phyloP scores from a whole-genome alignment of 2,329 filamentous ascomycete genomes.

The Aspergillus oerlinghausenensis region DNA sequence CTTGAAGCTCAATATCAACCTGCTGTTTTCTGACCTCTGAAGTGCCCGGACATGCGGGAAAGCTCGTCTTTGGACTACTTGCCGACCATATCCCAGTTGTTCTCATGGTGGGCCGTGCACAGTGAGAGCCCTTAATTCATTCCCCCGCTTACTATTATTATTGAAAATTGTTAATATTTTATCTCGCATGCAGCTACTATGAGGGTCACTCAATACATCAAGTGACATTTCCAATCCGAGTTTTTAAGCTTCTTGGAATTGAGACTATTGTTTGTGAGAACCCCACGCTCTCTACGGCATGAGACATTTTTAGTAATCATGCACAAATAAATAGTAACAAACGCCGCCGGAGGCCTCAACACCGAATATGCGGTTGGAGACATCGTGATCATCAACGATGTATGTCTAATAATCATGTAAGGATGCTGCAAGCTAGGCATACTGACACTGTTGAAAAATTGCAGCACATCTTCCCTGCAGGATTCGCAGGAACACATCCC shows the following conservation, averaged over 20 bases:
- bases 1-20: not conserved
- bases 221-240: conserved; percentile 60
- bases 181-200: conserved; percentile 51
- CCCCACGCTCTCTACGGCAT: not conserved
- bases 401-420: conserved; percentile 27
- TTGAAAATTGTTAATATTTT: conserved; percentile 1
- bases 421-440: not conserved
- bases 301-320: not conserved
- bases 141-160: not conserved
- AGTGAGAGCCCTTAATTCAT: conserved; percentile 44
- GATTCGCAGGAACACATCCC: conserved; percentile 57
- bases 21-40: conserved; percentile 9
- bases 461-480: conserved; percentile 60
- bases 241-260: conserved; percentile 59
- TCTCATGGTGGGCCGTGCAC: conserved; percentile 60
- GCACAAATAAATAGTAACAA: conserved; percentile 49
- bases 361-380: conserved; percentile 61
- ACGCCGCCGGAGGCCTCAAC: conserved; percentile 63
- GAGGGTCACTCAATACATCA: conserved; percentile 61
- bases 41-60: conserved; percentile 59
- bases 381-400: conserved; percentile 62
- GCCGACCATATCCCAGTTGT: conserved; percentile 54
- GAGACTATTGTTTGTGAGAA: conserved; percentile 53
- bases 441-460: conserved; percentile 7
- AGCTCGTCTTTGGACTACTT: conserved; percentile 60